phyloP scores from a whole-genome alignment of 164 flowering plant species.

The Protea cynaroides region DNA sequence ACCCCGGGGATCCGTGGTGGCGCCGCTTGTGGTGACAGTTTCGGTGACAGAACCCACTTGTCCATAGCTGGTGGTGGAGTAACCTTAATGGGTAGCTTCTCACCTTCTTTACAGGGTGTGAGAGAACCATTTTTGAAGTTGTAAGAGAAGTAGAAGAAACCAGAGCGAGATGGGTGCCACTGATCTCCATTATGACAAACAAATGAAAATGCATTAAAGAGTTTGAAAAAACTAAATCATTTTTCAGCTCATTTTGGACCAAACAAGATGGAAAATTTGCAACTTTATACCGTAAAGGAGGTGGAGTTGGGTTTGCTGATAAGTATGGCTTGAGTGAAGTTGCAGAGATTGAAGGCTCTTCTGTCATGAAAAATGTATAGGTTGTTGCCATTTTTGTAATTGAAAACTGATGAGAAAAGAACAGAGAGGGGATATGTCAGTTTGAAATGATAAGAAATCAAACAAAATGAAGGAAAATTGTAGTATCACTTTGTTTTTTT shows the following conservation, averaged over 20 bases:
- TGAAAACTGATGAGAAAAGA: conserved; percentile 47
- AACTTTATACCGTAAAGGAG: conserved; percentile 50
- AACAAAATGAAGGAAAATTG: not conserved
- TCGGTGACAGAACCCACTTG: conserved; percentile 15
- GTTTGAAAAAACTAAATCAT: not conserved
- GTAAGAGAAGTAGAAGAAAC: conserved; percentile 81
- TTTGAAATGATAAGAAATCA: not conserved
- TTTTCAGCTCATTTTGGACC: not conserved
- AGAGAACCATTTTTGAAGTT: conserved; percentile 66
- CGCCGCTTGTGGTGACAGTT: conserved; percentile 31
- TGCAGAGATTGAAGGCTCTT: conserved; percentile 62
- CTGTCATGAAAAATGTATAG: conserved; percentile 79
- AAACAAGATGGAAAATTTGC: conserved; percentile 3
- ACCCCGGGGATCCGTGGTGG: conserved; percentile 54
- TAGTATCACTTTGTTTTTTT: too few relatives aligned
- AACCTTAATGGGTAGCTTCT: conserved; percentile 59
- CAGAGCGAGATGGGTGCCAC: conserved; percentile 81
- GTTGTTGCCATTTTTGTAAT: conserved; percentile 46
- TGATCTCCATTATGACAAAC: conserved; percentile 11
- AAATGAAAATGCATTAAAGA: not conserved
- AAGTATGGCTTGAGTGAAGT: conserved; percentile 74
- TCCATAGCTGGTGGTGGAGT: conserved; percentile 15
- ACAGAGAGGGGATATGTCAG: not conserved
- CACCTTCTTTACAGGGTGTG: conserved; percentile 41
- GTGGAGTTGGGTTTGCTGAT: conserved; percentile 54